Base-by-base conservation (phyloP, 75 land plant genomes). In the Pinus albicaulis region DNA sequence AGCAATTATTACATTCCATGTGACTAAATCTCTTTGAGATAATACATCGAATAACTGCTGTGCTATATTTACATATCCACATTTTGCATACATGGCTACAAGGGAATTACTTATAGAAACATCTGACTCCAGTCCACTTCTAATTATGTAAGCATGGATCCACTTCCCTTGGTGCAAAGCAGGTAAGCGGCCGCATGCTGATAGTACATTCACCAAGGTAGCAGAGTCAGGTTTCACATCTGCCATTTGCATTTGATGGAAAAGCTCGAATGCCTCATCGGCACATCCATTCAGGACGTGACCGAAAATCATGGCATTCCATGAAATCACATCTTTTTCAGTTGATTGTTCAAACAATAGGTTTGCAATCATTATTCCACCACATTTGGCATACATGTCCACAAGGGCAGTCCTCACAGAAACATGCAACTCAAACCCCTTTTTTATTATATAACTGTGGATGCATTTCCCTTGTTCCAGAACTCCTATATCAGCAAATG, bases 321-420 rank as follows among this genome's bases (percentile, higher is more conserved):
- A 75, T 28, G 31, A 75, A 13, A 26, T 11, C 55, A 61, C 15
- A 59, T 59, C 25, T 25, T 36, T n/a, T 15, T 58, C 20, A 62
- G 60, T 34, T 16, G 59, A 19, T 55, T 3, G 34, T 12, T 75
- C 24, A 59, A 75, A 75, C 19, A 59, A 10, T 62, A 28, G 65
- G 28, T 5, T 15, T 58, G 76, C 76, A 19, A 12, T 13, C 59
- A 13, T 20, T 22, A 75, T n/a, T 10, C 23, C 16, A 28, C 76
- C 60, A 59, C 72, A 59, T 16, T 75, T 60, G 16, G 26, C 59
- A 59, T 75, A 75, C 76, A 75, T 75, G 55, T 58, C 64, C n/a
- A 75, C 38, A 14, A 75, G 73, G 22, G 76, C 60, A 24, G 24
- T 59, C 5, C 56, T 56, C 16, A 72, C 53, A 72, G 19, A 14